Base-by-base conservation (phyloP, 345 rosid genomes). In the Ailanthus altissimus region DNA sequence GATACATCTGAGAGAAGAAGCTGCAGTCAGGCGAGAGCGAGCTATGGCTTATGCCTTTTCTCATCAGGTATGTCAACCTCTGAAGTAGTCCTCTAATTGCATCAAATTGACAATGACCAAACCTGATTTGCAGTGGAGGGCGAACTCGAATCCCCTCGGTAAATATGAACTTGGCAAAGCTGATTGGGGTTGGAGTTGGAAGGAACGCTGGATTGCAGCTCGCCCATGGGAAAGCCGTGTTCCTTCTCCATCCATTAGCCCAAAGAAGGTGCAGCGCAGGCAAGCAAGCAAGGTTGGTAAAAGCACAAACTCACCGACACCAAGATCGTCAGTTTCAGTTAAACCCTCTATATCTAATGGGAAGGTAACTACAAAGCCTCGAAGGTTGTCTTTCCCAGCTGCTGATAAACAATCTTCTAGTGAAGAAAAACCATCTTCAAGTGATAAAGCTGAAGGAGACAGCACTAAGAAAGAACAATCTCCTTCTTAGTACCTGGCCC, bases 171-270 rank as follows among this genome's bases (percentile, higher is more conserved):
- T 92, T 10, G 88, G 94, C 21, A 96, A 91, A 85, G 88, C 89
- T 0, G 90, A 89, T 50, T 96, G 98, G 97, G 97, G 94, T 68
- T 96, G 99, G 99, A 93, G 99, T 84, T 96, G 99, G 97, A 90
- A 78, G 86, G 98, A 96, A 60, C 90, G 94, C 40, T 96, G 99
- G 99, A 86, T 96, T 57, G 87, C 97, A 79, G 94, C 85, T 82
- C 86, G 97, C 15, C 99, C 99, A 32, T 96, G 99, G 99, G 98
- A 96, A 81, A 88, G 86, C 70, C 92, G 94, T 56, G 71, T 85
- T 26, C 87, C 89, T 42, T 28, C 64, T 46, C 79, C 78, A 66
- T 80, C 83, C 73, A 20, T 51, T 42, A 89, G 81, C 82, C 93
- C 94, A 59, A 92, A 86, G 80, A 90, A 90, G 81, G 72, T 54